Conservation (phyloP, 306 rosid species). For the Rubus idaeus region DNA sequence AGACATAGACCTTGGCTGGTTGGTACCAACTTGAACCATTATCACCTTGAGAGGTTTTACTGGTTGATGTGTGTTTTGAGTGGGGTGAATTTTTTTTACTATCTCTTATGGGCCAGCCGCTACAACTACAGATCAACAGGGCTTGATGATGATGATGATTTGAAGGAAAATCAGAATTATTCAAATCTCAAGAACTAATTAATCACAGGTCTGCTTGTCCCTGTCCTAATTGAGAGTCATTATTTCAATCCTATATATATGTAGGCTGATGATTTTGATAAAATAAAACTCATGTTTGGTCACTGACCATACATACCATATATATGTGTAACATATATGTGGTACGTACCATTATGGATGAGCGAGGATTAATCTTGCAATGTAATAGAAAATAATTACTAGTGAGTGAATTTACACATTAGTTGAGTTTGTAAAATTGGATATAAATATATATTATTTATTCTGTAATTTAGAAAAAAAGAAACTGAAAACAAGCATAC, state of each 20-base stretch:
- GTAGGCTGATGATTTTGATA: no score
- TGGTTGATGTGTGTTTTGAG: slow-evolving; percentile 73
- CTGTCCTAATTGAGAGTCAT: no score
- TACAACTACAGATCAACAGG: slow-evolving; percentile 46
- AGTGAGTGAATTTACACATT: no score
- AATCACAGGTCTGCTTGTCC: no score
- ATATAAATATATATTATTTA: neutral
- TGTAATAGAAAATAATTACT: no score
- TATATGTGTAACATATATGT: no score
- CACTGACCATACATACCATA: no score
- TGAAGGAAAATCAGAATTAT: slow-evolving; percentile 3
- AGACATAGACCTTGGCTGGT: slow-evolving; percentile 57
- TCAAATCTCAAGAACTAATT: neutral
- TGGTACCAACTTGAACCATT: slow-evolving; percentile 58
- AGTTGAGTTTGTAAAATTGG: no score
- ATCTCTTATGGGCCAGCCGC: slow-evolving; percentile 61
- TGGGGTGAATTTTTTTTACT: slow-evolving; percentile 56
- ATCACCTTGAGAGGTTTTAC: slow-evolving; percentile 78
- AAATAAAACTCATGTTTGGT: no score
- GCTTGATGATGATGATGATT: slow-evolving; percentile 9
- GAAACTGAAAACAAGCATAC: neutral
- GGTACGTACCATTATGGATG: no score
- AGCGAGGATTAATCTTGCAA: no score
- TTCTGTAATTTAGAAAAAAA: neutral
- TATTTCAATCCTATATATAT: no score